Evolutionary conservation across 768 basidiomycete species (phyloP).

Genomic region (Pseudohyphozyma bogoriensis): DNA sequence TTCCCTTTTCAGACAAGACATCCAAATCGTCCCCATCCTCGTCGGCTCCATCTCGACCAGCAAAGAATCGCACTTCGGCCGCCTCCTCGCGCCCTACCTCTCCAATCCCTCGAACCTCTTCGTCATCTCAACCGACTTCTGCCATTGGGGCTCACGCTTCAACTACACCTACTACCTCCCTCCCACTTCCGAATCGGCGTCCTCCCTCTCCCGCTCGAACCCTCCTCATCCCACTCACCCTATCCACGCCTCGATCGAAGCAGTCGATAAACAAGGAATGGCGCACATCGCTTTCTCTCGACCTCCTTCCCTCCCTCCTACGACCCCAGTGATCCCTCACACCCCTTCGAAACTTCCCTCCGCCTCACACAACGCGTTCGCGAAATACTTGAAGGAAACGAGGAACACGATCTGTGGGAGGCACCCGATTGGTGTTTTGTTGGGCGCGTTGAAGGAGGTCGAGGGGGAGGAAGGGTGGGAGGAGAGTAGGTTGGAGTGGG

Average conservation of each 20-base stretch:
- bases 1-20: constrained; percentile 40
- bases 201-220: neutral
- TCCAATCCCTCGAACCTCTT: constrained; percentile 68
- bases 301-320: constrained; percentile 38
- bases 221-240: constrained; percentile 33
- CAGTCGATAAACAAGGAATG: constrained; percentile 17
- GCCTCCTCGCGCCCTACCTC: constrained; percentile 69
- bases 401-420: constrained; percentile 96
- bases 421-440: constrained; percentile 75
- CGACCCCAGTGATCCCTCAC: too few species aligned
- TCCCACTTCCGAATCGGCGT: constrained; percentile 32
- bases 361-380: constrained; percentile 52
- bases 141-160: constrained; percentile 89
- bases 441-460: constrained; percentile 8
- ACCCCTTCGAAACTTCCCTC: neutral
- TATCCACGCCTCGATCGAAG: constrained; percentile 43
- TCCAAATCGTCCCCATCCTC: constrained; percentile 76
- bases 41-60: constrained; percentile 64
- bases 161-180: constrained; percentile 82
- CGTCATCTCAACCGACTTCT: constrained; percentile 91
- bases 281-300: constrained; percentile 48
- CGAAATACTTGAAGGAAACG: constrained; percentile 57
- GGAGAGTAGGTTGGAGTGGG: constrained; percentile 56
- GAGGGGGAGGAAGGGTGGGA: constrained; percentile 39
- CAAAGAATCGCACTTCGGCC: constrained; percentile 56